A percentile compares a stretch with the other conserved stretches of the same genome.
phyloP scores from a whole-genome alignment of 208 protist genomes.

The Ichthyophonus hoferi region DNA sequence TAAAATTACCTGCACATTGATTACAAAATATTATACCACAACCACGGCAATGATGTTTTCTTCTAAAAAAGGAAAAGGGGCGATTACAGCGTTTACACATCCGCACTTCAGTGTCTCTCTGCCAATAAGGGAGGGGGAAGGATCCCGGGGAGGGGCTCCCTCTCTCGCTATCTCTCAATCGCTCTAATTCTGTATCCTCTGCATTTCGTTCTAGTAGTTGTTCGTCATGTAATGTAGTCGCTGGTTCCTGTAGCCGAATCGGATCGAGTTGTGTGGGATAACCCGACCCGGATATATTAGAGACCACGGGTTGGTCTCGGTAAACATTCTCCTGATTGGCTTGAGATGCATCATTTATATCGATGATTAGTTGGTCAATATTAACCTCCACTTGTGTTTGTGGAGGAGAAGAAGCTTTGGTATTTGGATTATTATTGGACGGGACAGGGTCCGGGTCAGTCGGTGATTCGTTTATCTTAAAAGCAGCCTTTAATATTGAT shows the following conservation, averaged over 20 bases:
- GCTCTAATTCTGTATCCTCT: background rate
- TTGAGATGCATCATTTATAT: background rate
- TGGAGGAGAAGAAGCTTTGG: too few relatives aligned
- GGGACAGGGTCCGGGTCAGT: background rate
- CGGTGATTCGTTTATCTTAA: background rate
- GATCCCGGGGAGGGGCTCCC: background rate
- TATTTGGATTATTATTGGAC: background rate
- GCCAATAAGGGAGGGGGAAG: background rate
- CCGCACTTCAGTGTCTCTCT: background rate
- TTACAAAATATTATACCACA: background rate
- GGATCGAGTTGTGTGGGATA: background rate
- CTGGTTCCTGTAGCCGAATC: background rate
- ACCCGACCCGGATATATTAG: background rate
- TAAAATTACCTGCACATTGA: background rate
- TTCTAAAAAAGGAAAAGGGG: background rate
- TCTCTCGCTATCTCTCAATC: background rate
- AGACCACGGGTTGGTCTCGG: background rate
- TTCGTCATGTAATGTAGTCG: background rate
- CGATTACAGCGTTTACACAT: background rate
- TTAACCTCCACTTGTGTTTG: background rate
- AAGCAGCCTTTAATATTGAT: background rate
- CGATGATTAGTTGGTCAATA: background rate
- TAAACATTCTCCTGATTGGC: background rate
- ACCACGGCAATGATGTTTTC: background rate
- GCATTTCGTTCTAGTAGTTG: background rate